Evolutionary conservation across 2,329 filamentous ascomycete genomes (phyloP).

Genomic region (Capronia epimyces): DNA sequence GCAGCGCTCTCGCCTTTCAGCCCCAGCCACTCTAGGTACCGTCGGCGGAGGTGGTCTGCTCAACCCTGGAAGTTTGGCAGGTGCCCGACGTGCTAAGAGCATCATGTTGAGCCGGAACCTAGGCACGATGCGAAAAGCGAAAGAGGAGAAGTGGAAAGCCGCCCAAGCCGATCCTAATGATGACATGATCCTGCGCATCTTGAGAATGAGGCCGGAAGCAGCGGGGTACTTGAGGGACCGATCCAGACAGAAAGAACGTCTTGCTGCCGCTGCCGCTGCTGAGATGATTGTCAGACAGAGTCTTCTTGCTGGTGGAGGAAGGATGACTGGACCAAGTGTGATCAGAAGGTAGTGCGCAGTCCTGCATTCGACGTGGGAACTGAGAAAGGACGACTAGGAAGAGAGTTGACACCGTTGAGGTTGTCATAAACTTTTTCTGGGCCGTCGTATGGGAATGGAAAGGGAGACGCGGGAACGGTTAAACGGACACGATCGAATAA

Average conservation of each 20-base stretch:
- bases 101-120: conserved; percentile 94
- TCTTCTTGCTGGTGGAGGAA: conserved; percentile 55
- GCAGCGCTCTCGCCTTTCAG: conserved; percentile 62
- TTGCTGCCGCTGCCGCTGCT: conserved; percentile 82
- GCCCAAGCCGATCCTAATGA: conserved; percentile 94
- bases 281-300: conserved; percentile 94
- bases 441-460: neutral
- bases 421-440: too few relatives aligned
- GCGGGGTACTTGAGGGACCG: conserved; percentile 80
- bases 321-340: conserved; percentile 44
- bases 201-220: conserved; percentile 92
- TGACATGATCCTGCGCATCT: conserved; percentile 93
- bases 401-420: neutral
- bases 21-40: conserved; percentile 51
- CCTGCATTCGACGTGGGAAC: neutral
- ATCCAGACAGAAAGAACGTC: conserved; percentile 86
- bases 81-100: conserved; percentile 54
- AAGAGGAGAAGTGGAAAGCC: conserved; percentile 92
- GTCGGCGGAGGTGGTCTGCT: conserved; percentile 47
- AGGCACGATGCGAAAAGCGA: conserved; percentile 91
- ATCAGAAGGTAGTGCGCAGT: conserved; percentile 19
- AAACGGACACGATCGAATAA: neutral
- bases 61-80: conserved; percentile 44
- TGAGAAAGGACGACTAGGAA: neutral
- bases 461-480: too few relatives aligned